These are phyloP conservation scores for Apiospora hydei DNA, from an alignment of 2,329 filamentous ascomycete species.

Conservation along the genomic window DNA sequence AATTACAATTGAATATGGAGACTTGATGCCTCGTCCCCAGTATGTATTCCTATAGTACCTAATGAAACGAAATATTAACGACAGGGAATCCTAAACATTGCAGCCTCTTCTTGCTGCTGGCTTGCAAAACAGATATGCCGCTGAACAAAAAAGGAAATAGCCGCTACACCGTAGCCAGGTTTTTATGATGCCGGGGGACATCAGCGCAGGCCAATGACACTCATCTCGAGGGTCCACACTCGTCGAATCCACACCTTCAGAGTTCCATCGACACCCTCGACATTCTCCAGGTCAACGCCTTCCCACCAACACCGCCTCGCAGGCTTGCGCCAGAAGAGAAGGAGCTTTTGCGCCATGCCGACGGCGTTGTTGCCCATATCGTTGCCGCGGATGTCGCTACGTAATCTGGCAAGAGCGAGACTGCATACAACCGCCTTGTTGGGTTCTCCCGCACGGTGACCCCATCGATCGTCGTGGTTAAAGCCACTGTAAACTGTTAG, in stretches of 20 bases:
- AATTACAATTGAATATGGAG: not conserved
- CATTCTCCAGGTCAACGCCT: slow-evolving; percentile 86
- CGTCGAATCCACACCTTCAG: slow-evolving; percentile 98
- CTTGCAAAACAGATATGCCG: slow-evolving; percentile 18
- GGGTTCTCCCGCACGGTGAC: slow-evolving; percentile 94
- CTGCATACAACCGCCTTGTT: slow-evolving; percentile 99
- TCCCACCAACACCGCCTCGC: slow-evolving; percentile 99
- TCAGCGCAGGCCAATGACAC: slow-evolving; percentile 82
- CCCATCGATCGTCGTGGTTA: slow-evolving; percentile 94
- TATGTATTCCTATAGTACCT: slow-evolving; percentile 19
- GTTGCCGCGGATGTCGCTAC: slow-evolving; percentile 88
- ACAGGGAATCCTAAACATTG: slow-evolving; percentile 22
- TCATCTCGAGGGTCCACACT: slow-evolving; percentile 99
- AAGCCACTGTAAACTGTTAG: slow-evolving; percentile 73
- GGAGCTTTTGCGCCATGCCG: slow-evolving; percentile 97
- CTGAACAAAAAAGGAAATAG: slow-evolving; percentile 9
- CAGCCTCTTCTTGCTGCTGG: slow-evolving; percentile 20
- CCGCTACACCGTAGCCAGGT: not conserved
- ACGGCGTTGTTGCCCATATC: slow-evolving; percentile 80
- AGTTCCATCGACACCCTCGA: slow-evolving; percentile 89
- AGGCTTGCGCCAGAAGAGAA: slow-evolving; percentile 98
- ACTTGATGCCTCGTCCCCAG: not conserved
- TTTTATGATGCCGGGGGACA: not conserved
- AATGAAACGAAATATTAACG: slow-evolving; percentile 22
- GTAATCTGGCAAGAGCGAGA: slow-evolving; percentile 87